Evolutionary conservation across 352 stramenopile genomes (phyloP), one percentile per base, ranked within the genome.

Genomic region (Globisporangium mamillatum): DNA sequence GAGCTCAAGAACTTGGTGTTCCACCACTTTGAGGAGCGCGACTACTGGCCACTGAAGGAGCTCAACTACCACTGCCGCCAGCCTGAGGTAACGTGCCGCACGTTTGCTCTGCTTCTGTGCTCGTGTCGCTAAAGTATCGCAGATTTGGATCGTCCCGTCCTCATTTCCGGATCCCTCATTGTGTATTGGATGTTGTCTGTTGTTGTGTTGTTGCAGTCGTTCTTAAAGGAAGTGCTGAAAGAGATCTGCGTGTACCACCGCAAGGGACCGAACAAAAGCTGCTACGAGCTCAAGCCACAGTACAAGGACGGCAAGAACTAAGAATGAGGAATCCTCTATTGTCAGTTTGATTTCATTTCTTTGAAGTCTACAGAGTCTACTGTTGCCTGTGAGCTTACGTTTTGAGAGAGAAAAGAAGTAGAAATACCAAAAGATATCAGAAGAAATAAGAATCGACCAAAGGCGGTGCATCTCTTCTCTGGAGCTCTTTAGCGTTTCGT

Each of bases 171-270:
- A 52, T 52, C 18, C 44, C 27, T 34, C 16, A 25, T 32, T 22
- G 10, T 14, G 16, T 48, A 22, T 59, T 59, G 52, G 38, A 60
- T 44, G 8, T 52, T 36, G 25, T 20, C 5, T 59, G 27, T 36
- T 65, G 2, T 53, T 62, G 8, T 24, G 4, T 16, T 60, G 9
- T 22, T 54, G 29, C 68, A 96, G 88, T 91, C 86, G 20, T 93
- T 94, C 73, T 66, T 96, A 57, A 96, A 96, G 67, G 86, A 96
- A 60, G 80, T 96, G 58, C 82, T 96, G 29, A 93, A 93, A 71
- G 88, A 96, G 62, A 96, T 96, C 59, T 96, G 88, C 74, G 77
- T 90, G 48, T 96, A 96, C 75, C 86, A 94, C 70, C 87, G 87
- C 74, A 94, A 93, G 74, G 86, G 86, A 8, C 88, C 88, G 4